Evolutionary conservation across 371 early-diverging fungal species (phyloP).

Genomic region (Thermomucor indicae-seudaticae): DNA sequence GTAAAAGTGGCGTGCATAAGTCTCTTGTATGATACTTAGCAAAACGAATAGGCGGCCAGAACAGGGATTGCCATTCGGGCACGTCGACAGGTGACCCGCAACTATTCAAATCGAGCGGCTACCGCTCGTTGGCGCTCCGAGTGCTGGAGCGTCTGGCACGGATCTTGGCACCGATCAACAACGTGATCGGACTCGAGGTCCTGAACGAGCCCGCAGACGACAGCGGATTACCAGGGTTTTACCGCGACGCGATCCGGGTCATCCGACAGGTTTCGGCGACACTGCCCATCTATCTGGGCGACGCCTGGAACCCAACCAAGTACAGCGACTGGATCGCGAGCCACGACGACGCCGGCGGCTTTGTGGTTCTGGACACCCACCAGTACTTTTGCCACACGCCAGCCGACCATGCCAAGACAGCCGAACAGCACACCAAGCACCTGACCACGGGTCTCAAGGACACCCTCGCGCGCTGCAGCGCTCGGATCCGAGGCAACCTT

Average conservation of each 20-base stretch:
- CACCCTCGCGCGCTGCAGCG: neutral
- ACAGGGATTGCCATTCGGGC: slow-evolving; percentile 23
- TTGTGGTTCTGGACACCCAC: slow-evolving; percentile 27
- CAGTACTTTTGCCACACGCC: slow-evolving; percentile 26
- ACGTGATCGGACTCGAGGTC: slow-evolving; percentile 23
- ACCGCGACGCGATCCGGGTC: slow-evolving; percentile 6
- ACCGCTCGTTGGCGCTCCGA: slow-evolving; percentile 8
- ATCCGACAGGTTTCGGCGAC: slow-evolving; percentile 12
- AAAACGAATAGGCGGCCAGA: slow-evolving; percentile 21
- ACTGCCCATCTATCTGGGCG: slow-evolving; percentile 24
- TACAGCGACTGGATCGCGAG: slow-evolving; percentile 15
- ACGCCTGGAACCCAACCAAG: slow-evolving; percentile 19
- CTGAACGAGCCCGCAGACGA: slow-evolving; percentile 25
- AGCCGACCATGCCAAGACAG: slow-evolving; percentile 17
- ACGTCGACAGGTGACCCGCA: slow-evolving; percentile 10
- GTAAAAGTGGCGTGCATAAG: neutral
- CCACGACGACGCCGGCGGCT: slow-evolving; percentile 4
- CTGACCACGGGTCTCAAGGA: slow-evolving; percentile 7
- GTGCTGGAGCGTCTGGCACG: slow-evolving; percentile 11
- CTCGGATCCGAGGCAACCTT: slow-evolving; percentile 16
- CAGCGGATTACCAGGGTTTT: slow-evolving; percentile 11
- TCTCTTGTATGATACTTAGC: neutral
- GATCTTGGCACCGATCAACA: slow-evolving; percentile 20
- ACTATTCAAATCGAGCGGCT: slow-evolving; percentile 11
- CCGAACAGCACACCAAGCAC: slow-evolving; percentile 13